Percentiles rank a stretch among this genome's conserved stretches.
Conservation (phyloP, 495 filamentous ascomycete species). For the Aspergillus nidulans region DNA sequence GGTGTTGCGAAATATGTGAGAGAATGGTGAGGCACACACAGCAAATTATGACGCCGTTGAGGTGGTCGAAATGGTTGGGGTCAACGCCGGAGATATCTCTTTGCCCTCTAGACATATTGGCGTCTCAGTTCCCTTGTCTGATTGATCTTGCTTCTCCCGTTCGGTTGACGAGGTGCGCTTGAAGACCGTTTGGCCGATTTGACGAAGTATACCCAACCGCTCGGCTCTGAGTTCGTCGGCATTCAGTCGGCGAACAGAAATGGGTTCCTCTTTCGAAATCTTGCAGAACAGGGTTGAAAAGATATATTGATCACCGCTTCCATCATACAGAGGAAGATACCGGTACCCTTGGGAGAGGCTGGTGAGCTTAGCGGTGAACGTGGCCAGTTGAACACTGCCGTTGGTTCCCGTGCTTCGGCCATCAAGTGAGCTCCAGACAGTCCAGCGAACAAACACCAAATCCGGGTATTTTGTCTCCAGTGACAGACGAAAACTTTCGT, state of each 20-base stretch:
- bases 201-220: conserved; percentile 45
- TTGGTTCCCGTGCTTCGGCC: conserved; percentile 60
- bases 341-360: conserved; percentile 93
- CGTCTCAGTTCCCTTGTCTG: conserved; percentile 28
- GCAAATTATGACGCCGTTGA: conserved; percentile 38
- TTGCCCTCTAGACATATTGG: conserved; percentile 31
- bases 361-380: conserved; percentile 86
- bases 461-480: conserved; percentile 88
- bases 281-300: conserved; percentile 93
- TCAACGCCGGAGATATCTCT: conserved; percentile 34
- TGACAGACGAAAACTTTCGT: conserved; percentile 67
- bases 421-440: conserved; percentile 76
- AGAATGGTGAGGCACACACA: neutral
- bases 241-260: conserved; percentile 44
- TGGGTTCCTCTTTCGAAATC: conserved; percentile 61
- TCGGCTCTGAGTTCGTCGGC: conserved; percentile 48
- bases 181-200: conserved; percentile 48
- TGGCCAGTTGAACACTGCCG: conserved; percentile 65
- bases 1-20: neutral
- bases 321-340: conserved; percentile 87
- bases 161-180: conserved; percentile 48
- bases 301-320: conserved; percentile 82
- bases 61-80: conserved; percentile 36
- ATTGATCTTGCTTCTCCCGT: conserved; percentile 32
- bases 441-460: conserved; percentile 89